These are phyloP conservation scores for Pseudoscleropodium purum DNA, from an alignment of 225 moss, liverwort and hornwort genomes.

Conservation along the genomic window DNA sequence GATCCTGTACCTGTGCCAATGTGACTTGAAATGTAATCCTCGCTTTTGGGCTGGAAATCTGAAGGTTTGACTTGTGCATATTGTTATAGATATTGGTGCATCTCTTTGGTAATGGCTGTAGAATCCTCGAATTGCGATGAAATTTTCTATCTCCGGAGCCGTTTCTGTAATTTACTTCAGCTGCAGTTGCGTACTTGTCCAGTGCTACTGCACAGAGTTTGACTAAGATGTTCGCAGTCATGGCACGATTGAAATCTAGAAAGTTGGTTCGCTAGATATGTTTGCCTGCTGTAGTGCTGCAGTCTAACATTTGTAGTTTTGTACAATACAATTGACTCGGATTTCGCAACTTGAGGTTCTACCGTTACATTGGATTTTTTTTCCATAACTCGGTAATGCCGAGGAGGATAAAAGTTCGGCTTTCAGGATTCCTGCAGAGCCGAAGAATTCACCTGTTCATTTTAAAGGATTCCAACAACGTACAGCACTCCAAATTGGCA, in stretches of 20 bases:
- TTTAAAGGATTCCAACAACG: neutral
- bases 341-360: neutral
- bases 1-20: neutral
- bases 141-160: no score
- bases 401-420: neutral
- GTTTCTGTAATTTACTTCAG: neutral
- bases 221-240: neutral
- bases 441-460: neutral
- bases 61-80: neutral
- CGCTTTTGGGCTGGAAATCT: neutral
- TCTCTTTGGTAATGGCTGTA: neutral
- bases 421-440: neutral
- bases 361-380: neutral
- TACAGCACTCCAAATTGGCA: neutral
- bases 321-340: neutral
- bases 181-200: neutral
- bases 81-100: neutral
- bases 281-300: neutral
- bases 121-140: neutral
- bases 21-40: neutral
- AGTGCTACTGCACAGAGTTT: neutral
- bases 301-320: neutral
- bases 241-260: neutral
- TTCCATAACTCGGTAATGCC: no score
- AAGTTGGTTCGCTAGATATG: neutral